Evolutionary conservation across 331 rosid species (phyloP).

Genomic region (Arachis monticola): DNA sequence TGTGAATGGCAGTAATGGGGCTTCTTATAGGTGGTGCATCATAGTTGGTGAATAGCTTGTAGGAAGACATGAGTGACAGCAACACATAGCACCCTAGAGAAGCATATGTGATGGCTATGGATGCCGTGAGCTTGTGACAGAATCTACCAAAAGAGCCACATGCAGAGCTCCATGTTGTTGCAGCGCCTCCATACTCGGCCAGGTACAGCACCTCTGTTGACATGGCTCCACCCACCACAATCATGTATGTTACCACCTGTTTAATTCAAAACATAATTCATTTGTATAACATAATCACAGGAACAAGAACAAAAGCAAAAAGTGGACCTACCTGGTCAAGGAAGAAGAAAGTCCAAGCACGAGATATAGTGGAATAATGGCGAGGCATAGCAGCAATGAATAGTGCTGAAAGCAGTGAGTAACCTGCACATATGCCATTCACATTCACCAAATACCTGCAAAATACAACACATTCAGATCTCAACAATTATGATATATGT

Average conservation of each 20-base stretch:
- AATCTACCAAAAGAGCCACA: constrained; percentile 68
- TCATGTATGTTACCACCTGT: constrained; percentile 71
- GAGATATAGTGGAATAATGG: constrained; percentile 45
- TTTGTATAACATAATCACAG: not conserved
- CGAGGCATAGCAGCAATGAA: constrained; percentile 66
- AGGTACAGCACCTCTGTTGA: constrained; percentile 74
- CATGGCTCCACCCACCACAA: constrained; percentile 74
- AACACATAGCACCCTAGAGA: constrained; percentile 62
- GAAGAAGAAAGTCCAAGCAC: constrained; percentile 87
- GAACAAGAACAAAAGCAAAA: not conserved
- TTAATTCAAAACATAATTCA: not conserved
- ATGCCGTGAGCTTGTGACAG: constrained; percentile 67
- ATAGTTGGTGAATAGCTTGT: constrained; percentile 76
- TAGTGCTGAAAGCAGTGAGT: constrained; percentile 87
- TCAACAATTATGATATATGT: not conserved
- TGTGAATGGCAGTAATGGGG: constrained; percentile 41
- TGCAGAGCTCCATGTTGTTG: constrained; percentile 71
- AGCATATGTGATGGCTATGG: constrained; percentile 61
- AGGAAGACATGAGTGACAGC: constrained; percentile 80
- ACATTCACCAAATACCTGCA: constrained; percentile 91
- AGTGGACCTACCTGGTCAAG: constrained; percentile 71
- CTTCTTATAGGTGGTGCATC: constrained; percentile 50
- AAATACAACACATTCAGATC: not conserved
- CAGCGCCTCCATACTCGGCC: constrained; percentile 66
- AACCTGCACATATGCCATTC: constrained; percentile 92